Evolutionary conservation across 306 rosid species (phyloP).

Genomic region (Citrullus colocynthis): DNA sequence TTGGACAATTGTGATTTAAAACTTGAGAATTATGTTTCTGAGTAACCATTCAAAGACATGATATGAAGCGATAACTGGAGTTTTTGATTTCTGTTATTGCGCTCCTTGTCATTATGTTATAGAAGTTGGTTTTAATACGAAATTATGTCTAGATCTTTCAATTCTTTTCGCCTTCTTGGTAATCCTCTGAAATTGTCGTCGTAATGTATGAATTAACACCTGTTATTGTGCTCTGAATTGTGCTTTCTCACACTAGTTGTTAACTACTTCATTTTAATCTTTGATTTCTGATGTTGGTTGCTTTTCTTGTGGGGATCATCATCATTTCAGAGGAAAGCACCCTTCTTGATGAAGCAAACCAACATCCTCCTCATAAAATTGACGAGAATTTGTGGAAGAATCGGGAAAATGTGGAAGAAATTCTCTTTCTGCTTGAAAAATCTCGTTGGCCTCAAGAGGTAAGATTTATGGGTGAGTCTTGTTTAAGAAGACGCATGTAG

Average conservation of each 20-base stretch:
- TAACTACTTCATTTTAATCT: not conserved
- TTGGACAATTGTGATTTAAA: not conserved
- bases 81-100: not conserved
- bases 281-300: not conserved
- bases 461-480: slow-evolving; percentile 13
- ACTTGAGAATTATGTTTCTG: not conserved
- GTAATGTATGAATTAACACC: not conserved
- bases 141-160: not conserved
- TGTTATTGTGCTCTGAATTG: not conserved
- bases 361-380: slow-evolving; percentile 72
- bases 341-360: slow-evolving; percentile 39
- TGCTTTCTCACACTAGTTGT: not conserved
- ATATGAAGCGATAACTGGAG: not conserved
- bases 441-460: slow-evolving; percentile 66
- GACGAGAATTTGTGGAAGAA: slow-evolving; percentile 99
- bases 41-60: not conserved
- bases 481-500: not conserved
- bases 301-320: slow-evolving; percentile 9
- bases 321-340: slow-evolving; percentile 29
- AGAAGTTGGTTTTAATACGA: not conserved
- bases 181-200: not conserved
- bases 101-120: not conserved
- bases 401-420: slow-evolving; percentile 81
- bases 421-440: slow-evolving; percentile 50
- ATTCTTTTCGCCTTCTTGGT: not conserved